These are phyloP conservation scores for Wickerhamiella kurtzmanii DNA, from an alignment of 805 yeast species.

Conservation along the genomic window DNA sequence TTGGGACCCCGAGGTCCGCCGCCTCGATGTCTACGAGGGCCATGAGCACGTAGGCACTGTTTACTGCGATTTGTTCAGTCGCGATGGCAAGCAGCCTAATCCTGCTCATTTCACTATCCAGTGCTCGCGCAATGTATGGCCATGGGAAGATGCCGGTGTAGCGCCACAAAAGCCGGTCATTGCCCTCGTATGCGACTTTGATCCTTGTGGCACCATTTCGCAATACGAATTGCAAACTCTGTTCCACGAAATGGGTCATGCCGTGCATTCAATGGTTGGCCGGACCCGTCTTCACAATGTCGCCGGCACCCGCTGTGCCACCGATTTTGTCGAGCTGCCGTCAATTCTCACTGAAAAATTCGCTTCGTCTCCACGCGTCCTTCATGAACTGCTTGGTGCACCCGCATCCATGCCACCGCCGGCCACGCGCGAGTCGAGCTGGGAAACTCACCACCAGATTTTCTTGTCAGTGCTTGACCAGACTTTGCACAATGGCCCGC, in stretches of 20 bases:
- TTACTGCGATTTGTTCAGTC: conserved; percentile 75
- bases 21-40: conserved; percentile 52
- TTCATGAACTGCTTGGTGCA: conserved; percentile 28
- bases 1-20: conserved; percentile 79
- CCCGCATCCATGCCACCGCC: conserved; percentile 21
- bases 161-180: conserved; percentile 77
- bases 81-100: conserved; percentile 59
- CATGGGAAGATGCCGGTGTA: conserved; percentile 29
- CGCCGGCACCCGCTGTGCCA: conserved; percentile 87
- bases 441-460: conserved; percentile 76
- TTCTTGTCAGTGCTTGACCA: conserved; percentile 87
- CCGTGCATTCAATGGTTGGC: conserved; percentile 95
- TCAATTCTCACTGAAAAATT: conserved; percentile 93
- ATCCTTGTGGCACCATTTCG: conserved; percentile 33
- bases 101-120: conserved; percentile 96
- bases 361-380: conserved; percentile 66
- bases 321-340: conserved; percentile 94
- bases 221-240: conserved; percentile 80
- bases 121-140: conserved; percentile 63
- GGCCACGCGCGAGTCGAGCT: conserved; percentile 32
- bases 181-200: conserved; percentile 75
- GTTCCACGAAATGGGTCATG: conserved; percentile 98
- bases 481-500: conserved; percentile 40
- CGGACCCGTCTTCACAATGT: conserved; percentile 80
- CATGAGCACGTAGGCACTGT: conserved; percentile 63